Evolutionary conservation across 2,329 filamentous ascomycete genomes (phyloP), one percentile per base, ranked within the genome.

Genomic region (Nigrograna mackinnonii): DNA sequence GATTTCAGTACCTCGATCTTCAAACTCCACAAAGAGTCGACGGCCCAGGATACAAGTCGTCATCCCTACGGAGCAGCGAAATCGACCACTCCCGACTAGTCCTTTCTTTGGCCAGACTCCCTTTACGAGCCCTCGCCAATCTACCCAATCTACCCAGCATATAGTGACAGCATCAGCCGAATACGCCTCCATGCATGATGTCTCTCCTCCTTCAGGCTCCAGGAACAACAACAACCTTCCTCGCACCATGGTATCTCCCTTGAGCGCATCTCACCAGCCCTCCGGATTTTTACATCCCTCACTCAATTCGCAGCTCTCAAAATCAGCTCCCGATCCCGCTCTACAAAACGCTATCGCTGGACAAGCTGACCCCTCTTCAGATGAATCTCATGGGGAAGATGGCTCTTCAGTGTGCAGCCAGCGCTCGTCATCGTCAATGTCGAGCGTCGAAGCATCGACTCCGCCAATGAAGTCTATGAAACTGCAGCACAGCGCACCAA

Each of bases 371-470:
- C 34, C 17, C 7, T 70, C 68, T 2, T 70, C 66, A 21, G 64
- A 64, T 40, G 64, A 67, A 11, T 67, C 63, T 1, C 53, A 50
- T 21, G 62, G 60, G 17, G 66, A 66, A 41, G 66, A 70, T 40
- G 55, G 62, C 14, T 67, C 62, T 6, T 73, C 72, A 6, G 47
- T 55, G 21, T 66, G 70, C 48, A 75, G 70, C 51, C 54, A 49
- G 33, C 54, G 53, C 13, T 69, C 68, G n/a, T 72, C 69, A 7
- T 52, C 62, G 47, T 70, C 69, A 6, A 72, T 69, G 43, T 43
- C 64, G 7, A 71, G 68, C 39, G 44, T 65, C 6, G 69, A 71
- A 55, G 43, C 55, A 45, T 52, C 68, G 47, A 38, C 49, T 51
- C 24, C 46, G 13, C 36, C 45, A 39, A n/a, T 16, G 30, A 38